Base-by-base conservation (phyloP, 2,329 filamentous ascomycete genomes). In the Neopestalotiopsis sp. region DNA sequence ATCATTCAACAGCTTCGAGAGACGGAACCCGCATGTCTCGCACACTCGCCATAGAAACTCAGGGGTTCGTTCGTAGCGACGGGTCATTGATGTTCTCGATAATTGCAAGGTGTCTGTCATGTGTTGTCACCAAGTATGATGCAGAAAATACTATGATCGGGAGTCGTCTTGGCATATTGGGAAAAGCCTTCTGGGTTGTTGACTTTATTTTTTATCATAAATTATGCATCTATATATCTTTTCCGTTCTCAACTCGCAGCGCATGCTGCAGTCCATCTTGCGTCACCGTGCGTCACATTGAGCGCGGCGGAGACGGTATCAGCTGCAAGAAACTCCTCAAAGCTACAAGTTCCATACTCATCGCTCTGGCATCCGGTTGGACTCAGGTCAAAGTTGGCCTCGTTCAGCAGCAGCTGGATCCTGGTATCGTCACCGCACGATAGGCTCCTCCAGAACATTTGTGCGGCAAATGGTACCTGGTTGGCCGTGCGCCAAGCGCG, bases 371-470 rank as follows among this genome's bases (percentile, higher is more conserved):
- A 75, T 4, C 72, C 73, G 9, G 70, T 71, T 9, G 70, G 71
- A 1, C 65, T 58, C n/a, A 75, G 38, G 57, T 69, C 73, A 40
- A 72, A 75, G 53, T 72, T 74, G 17, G 74, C 74, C 59, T 71
- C 73, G 62, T 74, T 74, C 34, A 75, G 67, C 28, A 72, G 59
- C 38, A 75, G 49, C 65, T 75, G 73, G 24, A 75, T 69, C 61
- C 73, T 71, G 12, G 34, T 42, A 12, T 70, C 70, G 3, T 63
- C 67, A 1, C 61, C 71, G 56, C 74, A 75, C 13, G 71, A 71
- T 13, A 75, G 61, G 28, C 70, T 45, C 24, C 69, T 69, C 69
- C 71, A 74, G 6, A 75, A 65, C 74, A 75, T 75, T 17, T 71
- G 67, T 5, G 71, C 68, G 0, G 71, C 74, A 49, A 75, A 75